A percentile compares a stretch with the other conserved stretches of the same genome.
phyloP scores from a whole-genome alignment of 2,329 filamentous ascomycete genomes.

The Zarea fungicola region DNA sequence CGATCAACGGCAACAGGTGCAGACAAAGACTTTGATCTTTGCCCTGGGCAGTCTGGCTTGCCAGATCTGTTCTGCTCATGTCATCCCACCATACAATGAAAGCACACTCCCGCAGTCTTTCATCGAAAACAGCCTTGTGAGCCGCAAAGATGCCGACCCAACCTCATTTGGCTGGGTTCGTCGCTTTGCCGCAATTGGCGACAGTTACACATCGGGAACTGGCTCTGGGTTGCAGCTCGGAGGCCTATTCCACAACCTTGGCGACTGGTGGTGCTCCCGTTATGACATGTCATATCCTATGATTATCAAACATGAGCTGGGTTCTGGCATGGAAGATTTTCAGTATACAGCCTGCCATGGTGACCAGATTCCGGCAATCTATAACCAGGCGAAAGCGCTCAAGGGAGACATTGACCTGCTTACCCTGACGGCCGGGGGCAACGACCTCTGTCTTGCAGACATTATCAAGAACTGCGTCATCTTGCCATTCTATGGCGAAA shows the following conservation, averaged over 20 bases:
- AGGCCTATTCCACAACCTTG: not conserved
- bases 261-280: conserved; percentile 24
- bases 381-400: conserved; percentile 23
- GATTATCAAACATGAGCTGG: conserved; percentile 22
- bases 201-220: conserved; percentile 34
- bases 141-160: conserved; percentile 1
- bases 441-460: conserved; percentile 30
- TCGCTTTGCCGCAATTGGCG: conserved; percentile 30
- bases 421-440: conserved; percentile 32
- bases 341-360: conserved; percentile 25
- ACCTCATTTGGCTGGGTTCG: conserved; percentile 24
- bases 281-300: conserved; percentile 25
- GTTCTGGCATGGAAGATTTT: conserved; percentile 21
- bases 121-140: too few species aligned
- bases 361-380: conserved; percentile 23
- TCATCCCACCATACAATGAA: too few species aligned
- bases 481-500: conserved; percentile 15
- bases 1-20: too few species aligned
- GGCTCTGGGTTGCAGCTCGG: conserved; percentile 23
- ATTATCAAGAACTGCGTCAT: conserved; percentile 19
- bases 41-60: too few species aligned
- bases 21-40: too few species aligned
- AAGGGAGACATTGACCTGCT: conserved; percentile 27
- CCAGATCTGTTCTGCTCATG: too few species aligned
- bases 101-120: too few species aligned